Percentiles rank a stretch among this genome's conserved stretches.
Evolutionary conservation across 129 eudicot species (phyloP).

Genomic region (Ambrosia trifida): DNA sequence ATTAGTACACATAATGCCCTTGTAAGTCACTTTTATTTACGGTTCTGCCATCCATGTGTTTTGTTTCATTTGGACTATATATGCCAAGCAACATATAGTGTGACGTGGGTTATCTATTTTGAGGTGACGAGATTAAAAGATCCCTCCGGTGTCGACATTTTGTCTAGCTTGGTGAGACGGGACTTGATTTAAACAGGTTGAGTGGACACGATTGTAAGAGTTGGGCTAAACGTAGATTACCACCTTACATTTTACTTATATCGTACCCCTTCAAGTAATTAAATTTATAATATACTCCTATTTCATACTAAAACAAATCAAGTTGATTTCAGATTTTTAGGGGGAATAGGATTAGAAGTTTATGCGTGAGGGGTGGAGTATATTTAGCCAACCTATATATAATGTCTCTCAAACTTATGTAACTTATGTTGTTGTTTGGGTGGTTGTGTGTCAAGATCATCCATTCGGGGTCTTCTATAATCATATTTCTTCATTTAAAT

Average conservation of each 20-base stretch:
- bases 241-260: too few relatives aligned
- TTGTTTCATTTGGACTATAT: conserved; percentile 3
- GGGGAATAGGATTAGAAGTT: too few relatives aligned
- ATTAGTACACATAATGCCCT: conserved; percentile 28
- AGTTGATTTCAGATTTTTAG: too few relatives aligned
- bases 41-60: conserved; percentile 31
- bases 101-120: conserved; percentile 32
- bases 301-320: too few relatives aligned
- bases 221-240: too few relatives aligned
- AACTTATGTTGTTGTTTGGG: conserved; percentile 16
- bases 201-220: neutral
- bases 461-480: neutral
- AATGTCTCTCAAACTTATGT: neutral
- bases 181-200: neutral
- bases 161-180: neutral
- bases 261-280: too few relatives aligned
- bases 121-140: conserved; percentile 26
- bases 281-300: too few relatives aligned
- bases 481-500: neutral
- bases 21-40: conserved; percentile 24
- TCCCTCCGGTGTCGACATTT: neutral
- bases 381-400: too few relatives aligned
- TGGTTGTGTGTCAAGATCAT: conserved; percentile 21
- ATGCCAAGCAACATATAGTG: conserved; percentile 13
- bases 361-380: too few relatives aligned